Percentiles rank a stretch among this genome's conserved stretches.
These are phyloP conservation scores for Stipa capillata DNA, from an alignment of 176 grass and related monocot species.

Conservation along the genomic window DNA sequence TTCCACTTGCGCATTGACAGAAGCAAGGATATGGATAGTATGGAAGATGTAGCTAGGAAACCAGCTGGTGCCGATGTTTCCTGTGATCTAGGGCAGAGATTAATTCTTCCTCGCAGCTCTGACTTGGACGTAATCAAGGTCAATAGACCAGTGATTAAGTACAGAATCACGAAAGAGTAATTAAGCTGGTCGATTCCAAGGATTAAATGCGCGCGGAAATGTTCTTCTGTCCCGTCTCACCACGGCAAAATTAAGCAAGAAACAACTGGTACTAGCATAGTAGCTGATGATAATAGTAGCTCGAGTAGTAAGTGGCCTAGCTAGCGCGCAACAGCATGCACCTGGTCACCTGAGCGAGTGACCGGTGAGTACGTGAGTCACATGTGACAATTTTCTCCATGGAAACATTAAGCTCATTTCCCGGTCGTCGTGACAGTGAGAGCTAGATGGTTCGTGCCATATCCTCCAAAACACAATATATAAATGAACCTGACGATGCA, in stretches of 20 bases:
- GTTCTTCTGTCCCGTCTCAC: background rate
- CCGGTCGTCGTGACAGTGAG: slow-evolving; percentile 8
- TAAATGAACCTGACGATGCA: background rate
- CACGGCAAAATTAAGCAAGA: background rate
- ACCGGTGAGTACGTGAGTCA: background rate
- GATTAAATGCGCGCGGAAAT: background rate
- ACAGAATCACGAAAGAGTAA: background rate
- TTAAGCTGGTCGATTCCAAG: background rate
- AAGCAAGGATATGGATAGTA: background rate
- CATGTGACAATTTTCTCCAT: no score
- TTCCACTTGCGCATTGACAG: background rate
- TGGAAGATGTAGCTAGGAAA: background rate
- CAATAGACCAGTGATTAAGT: background rate
- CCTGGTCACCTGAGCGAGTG: background rate
- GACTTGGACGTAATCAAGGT: background rate
- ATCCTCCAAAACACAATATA: background rate
- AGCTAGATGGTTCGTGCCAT: background rate
- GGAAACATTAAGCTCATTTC: slow-evolving; percentile 9
- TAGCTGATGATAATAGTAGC: background rate
- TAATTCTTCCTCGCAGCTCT: background rate
- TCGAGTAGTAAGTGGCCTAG: background rate
- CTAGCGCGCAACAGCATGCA: background rate
- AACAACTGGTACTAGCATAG: background rate
- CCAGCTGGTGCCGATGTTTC: background rate
- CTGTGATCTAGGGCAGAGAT: slow-evolving; percentile 19